A percentile compares a stretch with the other conserved stretches of the same genome.
Conservation (phyloP, 345 rosid genomes). For the Excoecaria cochinchinensis region DNA sequence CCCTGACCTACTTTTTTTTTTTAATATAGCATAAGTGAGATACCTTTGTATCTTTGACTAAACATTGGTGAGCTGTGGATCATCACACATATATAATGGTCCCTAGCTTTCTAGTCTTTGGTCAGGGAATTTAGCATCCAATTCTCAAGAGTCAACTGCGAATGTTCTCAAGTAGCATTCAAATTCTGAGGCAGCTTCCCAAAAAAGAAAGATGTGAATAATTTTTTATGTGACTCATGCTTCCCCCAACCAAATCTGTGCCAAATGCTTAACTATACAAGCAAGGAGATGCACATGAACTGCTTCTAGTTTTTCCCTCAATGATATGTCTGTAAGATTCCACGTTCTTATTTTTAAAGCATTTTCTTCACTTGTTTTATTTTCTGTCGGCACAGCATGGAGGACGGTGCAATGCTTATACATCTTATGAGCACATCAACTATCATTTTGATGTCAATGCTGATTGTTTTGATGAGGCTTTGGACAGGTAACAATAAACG, state of each 20-base stretch:
- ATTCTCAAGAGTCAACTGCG: no score
- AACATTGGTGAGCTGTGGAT: no score
- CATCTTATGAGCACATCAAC: slow-evolving; percentile 69
- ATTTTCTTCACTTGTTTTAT: background rate
- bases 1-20: no score
- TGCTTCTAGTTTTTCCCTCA: background rate
- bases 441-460: slow-evolving; percentile 70
- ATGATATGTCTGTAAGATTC: background rate
- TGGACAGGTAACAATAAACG: slow-evolving; percentile 61
- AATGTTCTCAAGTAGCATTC: no score
- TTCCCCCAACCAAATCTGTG: background rate
- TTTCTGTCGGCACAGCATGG: slow-evolving; percentile 62
- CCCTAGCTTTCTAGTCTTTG: no score
- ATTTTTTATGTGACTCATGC: background rate
- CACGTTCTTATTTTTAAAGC: background rate
- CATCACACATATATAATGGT: no score
- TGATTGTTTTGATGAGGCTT: slow-evolving; percentile 77
- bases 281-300: background rate
- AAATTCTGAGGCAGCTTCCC: background rate
- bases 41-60: no score
- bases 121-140: no score
- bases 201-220: background rate
- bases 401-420: slow-evolving; percentile 79
- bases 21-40: no score
- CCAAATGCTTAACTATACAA: background rate